Base-by-base conservation (phyloP, 345 rosid species). In the Lepidium sativum region DNA sequence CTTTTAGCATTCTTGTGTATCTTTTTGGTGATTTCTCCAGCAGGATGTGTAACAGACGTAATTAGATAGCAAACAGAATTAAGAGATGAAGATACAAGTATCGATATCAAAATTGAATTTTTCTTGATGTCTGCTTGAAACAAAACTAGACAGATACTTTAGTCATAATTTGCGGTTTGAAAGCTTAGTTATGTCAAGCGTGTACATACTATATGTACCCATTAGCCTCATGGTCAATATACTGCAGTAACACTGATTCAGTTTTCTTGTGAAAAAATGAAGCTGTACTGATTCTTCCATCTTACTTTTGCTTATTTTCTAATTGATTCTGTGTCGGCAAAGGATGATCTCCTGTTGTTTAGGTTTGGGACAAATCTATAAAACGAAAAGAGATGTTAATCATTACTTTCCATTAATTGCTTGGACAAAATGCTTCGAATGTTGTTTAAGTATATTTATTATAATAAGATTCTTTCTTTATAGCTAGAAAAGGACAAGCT, bases 1-100 rank as follows among this genome's bases (percentile, higher is more conserved):
- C 41, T 54, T 31, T 32, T 63, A 63, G 43, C 58, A 47, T 71
- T 71, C 58, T 55, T 70, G 54, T 68, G 40, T 68, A 57, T 48
- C 40, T 8, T 25, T 58, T 58, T 39, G 57, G 50, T 27, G 16
- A 56, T 27, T 45, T 47, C 31, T 56, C 47, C 42, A 65, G 42
- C 52, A 53, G 41, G 7, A 53, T 65, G 51, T 52, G 50, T 52
- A 29, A 65, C 32, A 52, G n/a, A 41, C 45, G 18, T n/a, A 2
- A 16, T 39, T 57, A 67, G 65, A 56, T 47, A 37, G 8, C 65
- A 56, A 45, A 67, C 25, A 37, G 62, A 18, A 25, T 25, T 14
- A 29, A 29, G 37, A 51, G 37, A 51, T n/a, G 12, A 27, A 27
- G 37, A 27, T 27, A 27, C 14, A 51, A 14, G 16, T 29, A 50